Base-by-base conservation (phyloP, 2,329 filamentous ascomycete genomes). In the Microcyclosporella mali region DNA sequence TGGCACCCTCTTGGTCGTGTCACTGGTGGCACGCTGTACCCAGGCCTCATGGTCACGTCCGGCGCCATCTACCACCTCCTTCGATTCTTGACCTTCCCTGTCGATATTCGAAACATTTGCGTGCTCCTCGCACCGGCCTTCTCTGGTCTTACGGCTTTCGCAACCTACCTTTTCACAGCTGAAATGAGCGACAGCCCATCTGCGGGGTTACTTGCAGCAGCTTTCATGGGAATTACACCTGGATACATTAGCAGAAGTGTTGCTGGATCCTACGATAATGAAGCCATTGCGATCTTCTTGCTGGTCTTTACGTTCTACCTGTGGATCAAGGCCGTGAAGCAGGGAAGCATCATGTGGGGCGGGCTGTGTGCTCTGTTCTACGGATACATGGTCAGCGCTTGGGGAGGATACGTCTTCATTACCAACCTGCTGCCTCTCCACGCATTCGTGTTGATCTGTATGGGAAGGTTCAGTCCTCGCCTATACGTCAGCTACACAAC, bases 391-490 rank as follows among this genome's bases (percentile, higher is more conserved):
- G 92, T 98, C 52, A 92, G 90, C 37, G 94, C 94, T 14, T 98
- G 92, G 92, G 92, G 92, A 76, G 92, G 92, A 63, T 98, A 98
- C 67, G 92, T 95, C 60, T 98, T 98, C 78, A 98, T 98, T 63
- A 98, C 94, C 49, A 95, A 94, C 66, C 72, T 98, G 69, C 81
- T 98, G 46, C 92, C 92, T 29, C 79, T 98, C 55, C 92, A 98
- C 68, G 82, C 87, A 6, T 89, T 98, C 58, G 88, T 95, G 35
- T 76, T 98, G 55, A 84, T 98, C 61, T 87, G 85, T 70, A 98
- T 98, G 90, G 94, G 94, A 39, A 77, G 92, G 47, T 98, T 94
- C 70, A 97, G 89, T 73, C 84, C 85, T 46, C 81, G 92, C 47
- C 74, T 98, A 15, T 98, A 98, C 60, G 88, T 97, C 61, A 87